Percentiles rank a stretch among this genome's conserved stretches.
Evolutionary conservation across 208 protist species (phyloP).

Genomic region (Trypanosoma boissoni): DNA sequence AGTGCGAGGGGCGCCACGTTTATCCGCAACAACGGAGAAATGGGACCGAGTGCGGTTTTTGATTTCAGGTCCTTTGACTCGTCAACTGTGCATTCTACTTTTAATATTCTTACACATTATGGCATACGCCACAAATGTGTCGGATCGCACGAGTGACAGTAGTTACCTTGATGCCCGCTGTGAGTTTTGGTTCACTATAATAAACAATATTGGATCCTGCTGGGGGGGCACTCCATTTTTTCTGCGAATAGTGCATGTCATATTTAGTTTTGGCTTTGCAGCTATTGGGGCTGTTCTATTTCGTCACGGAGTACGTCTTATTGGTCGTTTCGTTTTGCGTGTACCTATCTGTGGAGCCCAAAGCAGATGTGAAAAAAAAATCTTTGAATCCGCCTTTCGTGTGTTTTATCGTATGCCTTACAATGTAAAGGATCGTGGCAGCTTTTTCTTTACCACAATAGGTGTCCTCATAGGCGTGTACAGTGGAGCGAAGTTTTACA

Average conservation of each 20-base stretch:
- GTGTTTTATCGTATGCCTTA: constrained; percentile 18
- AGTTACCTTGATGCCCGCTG: constrained; percentile 19
- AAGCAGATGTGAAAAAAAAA: constrained; percentile 18
- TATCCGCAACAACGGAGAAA: neutral
- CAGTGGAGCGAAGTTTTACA: constrained; percentile 36
- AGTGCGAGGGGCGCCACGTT: too few relatives aligned
- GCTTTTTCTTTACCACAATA: constrained; percentile 25
- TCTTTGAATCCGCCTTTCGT: constrained; percentile 23
- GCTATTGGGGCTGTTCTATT: constrained; percentile 20
- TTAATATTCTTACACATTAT: constrained; percentile 30
- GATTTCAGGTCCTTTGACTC: constrained; percentile 23
- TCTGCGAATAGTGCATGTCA: constrained; percentile 30
- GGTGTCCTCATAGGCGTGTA: constrained; percentile 33
- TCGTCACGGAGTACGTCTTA: constrained; percentile 13
- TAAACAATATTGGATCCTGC: constrained; percentile 23
- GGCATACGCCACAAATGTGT: constrained; percentile 22
- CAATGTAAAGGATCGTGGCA: constrained; percentile 13
- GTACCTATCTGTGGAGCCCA: constrained; percentile 36
- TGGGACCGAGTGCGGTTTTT: constrained; percentile 23
- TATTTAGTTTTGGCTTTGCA: constrained; percentile 17
- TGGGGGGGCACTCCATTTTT: constrained; percentile 43
- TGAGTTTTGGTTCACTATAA: constrained; percentile 27
- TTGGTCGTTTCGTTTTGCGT: constrained; percentile 24
- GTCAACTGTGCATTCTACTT: constrained; percentile 22
- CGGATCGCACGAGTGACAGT: constrained; percentile 10